Conservation (phyloP, 345 rosid genomes). For the Toxicodendron radicans region DNA sequence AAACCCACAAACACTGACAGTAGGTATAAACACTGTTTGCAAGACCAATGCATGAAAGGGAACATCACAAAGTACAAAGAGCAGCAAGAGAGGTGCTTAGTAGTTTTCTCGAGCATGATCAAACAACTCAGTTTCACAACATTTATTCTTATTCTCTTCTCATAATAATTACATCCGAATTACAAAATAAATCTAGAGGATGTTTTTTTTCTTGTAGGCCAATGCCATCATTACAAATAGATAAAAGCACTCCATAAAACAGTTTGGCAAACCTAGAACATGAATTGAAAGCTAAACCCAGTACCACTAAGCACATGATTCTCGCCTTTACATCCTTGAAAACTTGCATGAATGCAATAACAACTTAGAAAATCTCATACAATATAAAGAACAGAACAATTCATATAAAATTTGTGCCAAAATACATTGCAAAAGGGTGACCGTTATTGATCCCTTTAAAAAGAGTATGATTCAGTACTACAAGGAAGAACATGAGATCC, state of each 20-base stretch:
- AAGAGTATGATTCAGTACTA: too few relatives aligned
- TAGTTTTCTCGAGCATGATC: neutral
- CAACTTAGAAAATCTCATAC: neutral
- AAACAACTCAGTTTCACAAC: neutral
- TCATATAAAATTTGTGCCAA: slow-evolving; percentile 11
- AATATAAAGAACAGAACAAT: neutral
- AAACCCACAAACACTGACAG: neutral
- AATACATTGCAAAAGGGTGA: neutral
- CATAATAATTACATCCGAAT: neutral
- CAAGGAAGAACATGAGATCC: too few relatives aligned
- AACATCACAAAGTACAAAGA: neutral
- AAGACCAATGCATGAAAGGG: neutral
- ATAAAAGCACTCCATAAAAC: neutral
- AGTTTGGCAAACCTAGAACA: neutral
- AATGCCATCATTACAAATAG: neutral
- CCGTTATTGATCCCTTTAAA: neutral
- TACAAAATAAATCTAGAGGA: neutral
- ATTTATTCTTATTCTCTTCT: neutral
- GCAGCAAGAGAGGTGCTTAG: neutral
- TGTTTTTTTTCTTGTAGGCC: neutral
- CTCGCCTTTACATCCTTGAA: neutral
- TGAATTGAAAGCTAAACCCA: neutral
- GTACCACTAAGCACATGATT: neutral
- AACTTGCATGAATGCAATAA: neutral
- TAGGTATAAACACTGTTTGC: neutral